These are phyloP conservation scores for Camelina hispida DNA, from an alignment of 345 rosid species.

Conservation along the genomic window DNA sequence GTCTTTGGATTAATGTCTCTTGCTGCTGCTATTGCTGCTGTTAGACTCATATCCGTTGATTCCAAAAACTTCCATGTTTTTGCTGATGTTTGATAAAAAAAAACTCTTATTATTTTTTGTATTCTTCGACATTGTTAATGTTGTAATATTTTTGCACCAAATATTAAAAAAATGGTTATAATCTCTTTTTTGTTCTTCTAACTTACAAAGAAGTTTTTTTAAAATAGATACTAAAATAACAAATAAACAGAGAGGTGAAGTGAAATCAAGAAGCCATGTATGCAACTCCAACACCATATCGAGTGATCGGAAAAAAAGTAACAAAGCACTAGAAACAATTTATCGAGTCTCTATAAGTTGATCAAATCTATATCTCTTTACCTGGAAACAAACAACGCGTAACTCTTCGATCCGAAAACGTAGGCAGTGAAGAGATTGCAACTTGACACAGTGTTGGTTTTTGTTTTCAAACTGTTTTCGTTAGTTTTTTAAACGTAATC, in stretches of 20 bases:
- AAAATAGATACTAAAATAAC: not conserved
- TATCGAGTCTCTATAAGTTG: constrained; percentile 85
- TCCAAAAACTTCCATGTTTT: constrained; percentile 81
- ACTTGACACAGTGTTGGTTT: not conserved
- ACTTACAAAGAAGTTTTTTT: too few relatives aligned
- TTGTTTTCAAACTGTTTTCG: not conserved
- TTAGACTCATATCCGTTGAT: constrained; percentile 76
- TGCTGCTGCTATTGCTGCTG: constrained; percentile 72
- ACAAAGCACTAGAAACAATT: constrained; percentile 48
- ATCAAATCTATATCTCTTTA: constrained; percentile 68
- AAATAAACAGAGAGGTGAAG: not conserved
- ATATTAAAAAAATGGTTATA: not conserved
- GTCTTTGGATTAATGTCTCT: constrained; percentile 67
- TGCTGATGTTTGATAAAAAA: constrained; percentile 61
- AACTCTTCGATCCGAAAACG: constrained; percentile 69
- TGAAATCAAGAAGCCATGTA: constrained; percentile 55
- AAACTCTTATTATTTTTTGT: not conserved
- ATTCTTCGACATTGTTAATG: not conserved
- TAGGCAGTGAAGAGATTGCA: constrained; percentile 1
- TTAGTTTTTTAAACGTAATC: not conserved
- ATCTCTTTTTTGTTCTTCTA: not conserved
- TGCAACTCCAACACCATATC: constrained; percentile 57
- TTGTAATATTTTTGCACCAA: constrained; percentile 4
- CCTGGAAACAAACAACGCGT: constrained; percentile 64
- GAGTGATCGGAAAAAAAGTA: constrained; percentile 61